Evolutionary conservation across 2,329 filamentous ascomycete species (phyloP).

Genomic region (Fusarium clavum): DNA sequence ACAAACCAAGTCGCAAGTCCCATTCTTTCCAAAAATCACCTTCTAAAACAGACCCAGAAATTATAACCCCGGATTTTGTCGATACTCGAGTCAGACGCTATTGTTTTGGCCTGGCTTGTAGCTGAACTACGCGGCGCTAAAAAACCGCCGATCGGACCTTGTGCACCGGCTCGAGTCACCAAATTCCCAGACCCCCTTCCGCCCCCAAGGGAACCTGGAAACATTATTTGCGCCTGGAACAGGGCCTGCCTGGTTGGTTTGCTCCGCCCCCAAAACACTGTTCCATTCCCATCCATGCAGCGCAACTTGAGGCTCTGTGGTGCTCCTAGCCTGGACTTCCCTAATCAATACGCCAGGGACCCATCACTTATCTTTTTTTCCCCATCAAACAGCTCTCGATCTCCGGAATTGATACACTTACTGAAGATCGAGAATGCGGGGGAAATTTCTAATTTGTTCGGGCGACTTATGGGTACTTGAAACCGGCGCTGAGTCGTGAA

Average conservation of each 20-base stretch:
- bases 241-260: conserved; percentile 1
- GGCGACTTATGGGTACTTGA: conserved; percentile 7
- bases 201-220: not conserved
- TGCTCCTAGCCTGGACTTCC: not conserved
- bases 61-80: conserved; percentile 15
- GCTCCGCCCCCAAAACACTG: conserved; percentile 5
- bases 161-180: not conserved
- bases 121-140: conserved; percentile 17
- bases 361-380: conserved; percentile 2
- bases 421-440: conserved; percentile 19
- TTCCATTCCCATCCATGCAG: not conserved
- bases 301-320: conserved; percentile 33
- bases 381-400: conserved; percentile 20
- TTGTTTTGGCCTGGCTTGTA: conserved; percentile 2
- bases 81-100: conserved; percentile 24
- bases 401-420: not conserved
- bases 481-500: conserved; percentile 26
- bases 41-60: conserved; percentile 14
- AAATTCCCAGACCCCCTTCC: not conserved
- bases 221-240: not conserved
- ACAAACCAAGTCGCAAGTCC: not conserved
- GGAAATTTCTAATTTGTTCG: not conserved
- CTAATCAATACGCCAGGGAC: not conserved
- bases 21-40: not conserved
- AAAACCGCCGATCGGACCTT: conserved; percentile 19